Conservation (phyloP, 805 yeast species). For the Yarrowia porcina region DNA sequence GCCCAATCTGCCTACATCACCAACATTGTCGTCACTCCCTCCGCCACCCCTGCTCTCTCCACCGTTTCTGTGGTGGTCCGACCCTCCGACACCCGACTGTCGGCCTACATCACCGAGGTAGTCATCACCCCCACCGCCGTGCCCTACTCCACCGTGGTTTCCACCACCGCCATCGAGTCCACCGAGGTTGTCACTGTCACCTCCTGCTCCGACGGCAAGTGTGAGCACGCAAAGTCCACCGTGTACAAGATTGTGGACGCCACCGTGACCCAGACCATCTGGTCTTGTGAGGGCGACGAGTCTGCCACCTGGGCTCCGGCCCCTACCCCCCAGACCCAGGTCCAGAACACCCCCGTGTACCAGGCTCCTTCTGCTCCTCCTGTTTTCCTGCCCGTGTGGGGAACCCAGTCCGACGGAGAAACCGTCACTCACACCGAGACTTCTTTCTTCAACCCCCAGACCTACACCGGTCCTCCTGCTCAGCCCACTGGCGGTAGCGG, state of each 20-base stretch:
- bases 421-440: slow-evolving; percentile 10
- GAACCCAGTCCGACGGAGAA: slow-evolving; percentile 20
- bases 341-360: slow-evolving; percentile 8
- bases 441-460: slow-evolving; percentile 18
- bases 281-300: slow-evolving; percentile 1
- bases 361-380: slow-evolving; percentile 23
- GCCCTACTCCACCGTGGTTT: neutral
- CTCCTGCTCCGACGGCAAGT: slow-evolving; percentile 14
- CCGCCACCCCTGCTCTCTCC: neutral
- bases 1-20: slow-evolving; percentile 13
- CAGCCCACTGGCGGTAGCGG: neutral
- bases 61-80: slow-evolving; percentile 8
- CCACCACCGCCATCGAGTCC: slow-evolving; percentile 6
- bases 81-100: neutral
- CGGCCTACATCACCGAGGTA: slow-evolving; percentile 9
- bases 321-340: neutral
- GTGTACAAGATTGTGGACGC: slow-evolving; percentile 17
- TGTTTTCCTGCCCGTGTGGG: slow-evolving; percentile 21
- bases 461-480: slow-evolving; percentile 12
- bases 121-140: slow-evolving; percentile 16
- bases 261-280: slow-evolving; percentile 11
- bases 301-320: slow-evolving; percentile 3
- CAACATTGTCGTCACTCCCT: slow-evolving; percentile 15
- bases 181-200: slow-evolving; percentile 8
- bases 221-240: slow-evolving; percentile 1